Percentiles rank a stretch among this genome's conserved stretches.
Conservation (phyloP, 2,329 filamentous ascomycete genomes). For the Fusarium pseudoanthophilum region DNA sequence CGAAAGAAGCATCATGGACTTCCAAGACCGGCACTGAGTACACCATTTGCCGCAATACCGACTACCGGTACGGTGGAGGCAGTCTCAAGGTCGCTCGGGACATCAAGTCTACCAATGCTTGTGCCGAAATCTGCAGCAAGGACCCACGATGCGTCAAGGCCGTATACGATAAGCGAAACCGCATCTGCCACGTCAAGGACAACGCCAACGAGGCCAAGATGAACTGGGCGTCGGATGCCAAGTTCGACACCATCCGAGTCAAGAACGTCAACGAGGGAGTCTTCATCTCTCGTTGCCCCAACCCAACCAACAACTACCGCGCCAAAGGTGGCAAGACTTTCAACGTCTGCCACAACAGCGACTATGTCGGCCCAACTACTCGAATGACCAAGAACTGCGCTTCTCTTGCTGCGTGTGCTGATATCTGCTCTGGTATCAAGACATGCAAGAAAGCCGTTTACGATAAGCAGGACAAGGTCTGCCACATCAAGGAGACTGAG, state of each 20-base stretch:
- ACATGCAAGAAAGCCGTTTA: conserved; percentile 34
- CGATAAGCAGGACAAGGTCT: conserved; percentile 35
- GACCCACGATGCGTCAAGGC: conserved; percentile 31
- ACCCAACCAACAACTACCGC: conserved; percentile 15
- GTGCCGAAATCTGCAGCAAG: conserved; percentile 33
- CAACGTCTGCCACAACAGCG: conserved; percentile 22
- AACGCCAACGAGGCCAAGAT: conserved; percentile 12
- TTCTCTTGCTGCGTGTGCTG: conserved; percentile 27
- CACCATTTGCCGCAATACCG: conserved; percentile 27
- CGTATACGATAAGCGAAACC: conserved; percentile 29
- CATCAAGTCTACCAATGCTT: conserved; percentile 18
- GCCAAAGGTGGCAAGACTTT: conserved; percentile 10
- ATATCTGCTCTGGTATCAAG: conserved; percentile 22
- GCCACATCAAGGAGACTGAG: conserved; percentile 30
- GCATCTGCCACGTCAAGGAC: conserved; percentile 33
- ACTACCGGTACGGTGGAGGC: conserved; percentile 24
- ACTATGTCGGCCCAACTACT: conserved; percentile 11
- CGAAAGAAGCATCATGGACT: conserved; percentile 22
- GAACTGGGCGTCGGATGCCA: conserved; percentile 18
- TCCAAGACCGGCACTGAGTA: conserved; percentile 10
- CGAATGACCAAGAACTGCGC: conserved; percentile 15
- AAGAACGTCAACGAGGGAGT: conserved; percentile 22
- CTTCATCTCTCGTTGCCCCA: conserved; percentile 25
- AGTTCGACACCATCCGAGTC: conserved; percentile 19
- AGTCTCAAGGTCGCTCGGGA: conserved; percentile 13